These are phyloP conservation scores for Lentinus brumalis DNA, from an alignment of 768 basidiomycete genomes.

Conservation along the genomic window DNA sequence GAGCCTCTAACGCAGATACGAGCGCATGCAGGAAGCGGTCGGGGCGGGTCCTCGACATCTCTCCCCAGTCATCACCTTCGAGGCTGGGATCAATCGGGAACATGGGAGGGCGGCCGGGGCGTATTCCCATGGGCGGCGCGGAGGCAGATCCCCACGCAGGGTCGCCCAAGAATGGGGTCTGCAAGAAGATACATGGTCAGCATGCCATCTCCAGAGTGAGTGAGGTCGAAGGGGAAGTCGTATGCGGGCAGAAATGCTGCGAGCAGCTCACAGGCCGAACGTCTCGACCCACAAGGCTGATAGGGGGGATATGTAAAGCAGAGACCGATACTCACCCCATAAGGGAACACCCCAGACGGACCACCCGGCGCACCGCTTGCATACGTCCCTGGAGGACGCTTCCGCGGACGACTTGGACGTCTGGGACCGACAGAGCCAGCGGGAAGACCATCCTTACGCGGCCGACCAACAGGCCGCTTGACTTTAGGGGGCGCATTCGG, in stretches of 20 bases:
- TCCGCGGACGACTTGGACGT: slow-evolving; percentile 42
- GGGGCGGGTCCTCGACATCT: slow-evolving; percentile 56
- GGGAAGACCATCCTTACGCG: slow-evolving; percentile 80
- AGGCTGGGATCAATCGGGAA: slow-evolving; percentile 53
- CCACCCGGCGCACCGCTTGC: slow-evolving; percentile 21
- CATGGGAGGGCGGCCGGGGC: slow-evolving; percentile 26
- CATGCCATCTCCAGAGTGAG: no score
- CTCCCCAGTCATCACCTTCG: slow-evolving; percentile 64
- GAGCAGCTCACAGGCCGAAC: no score
- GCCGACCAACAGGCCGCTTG: slow-evolving; percentile 80
- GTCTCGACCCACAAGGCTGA: background rate
- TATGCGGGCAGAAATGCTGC: no score
- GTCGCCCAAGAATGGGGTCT: slow-evolving; percentile 10
- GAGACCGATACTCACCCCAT: slow-evolving; percentile 19
- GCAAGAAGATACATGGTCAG: background rate
- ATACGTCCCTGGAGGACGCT: slow-evolving; percentile 38
- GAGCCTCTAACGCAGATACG: slow-evolving; percentile 58
- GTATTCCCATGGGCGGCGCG: slow-evolving; percentile 24
- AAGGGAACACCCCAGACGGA: slow-evolving; percentile 7
- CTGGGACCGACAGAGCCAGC: slow-evolving; percentile 65
- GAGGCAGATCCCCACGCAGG: slow-evolving; percentile 24
- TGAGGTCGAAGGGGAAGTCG: background rate
- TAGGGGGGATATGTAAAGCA: no score
- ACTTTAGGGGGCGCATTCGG: slow-evolving; percentile 49
- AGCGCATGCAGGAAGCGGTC: slow-evolving; percentile 59